phyloP scores from a whole-genome alignment of 2,329 filamentous ascomycete species.

The Tolypocladium paradoxum region DNA sequence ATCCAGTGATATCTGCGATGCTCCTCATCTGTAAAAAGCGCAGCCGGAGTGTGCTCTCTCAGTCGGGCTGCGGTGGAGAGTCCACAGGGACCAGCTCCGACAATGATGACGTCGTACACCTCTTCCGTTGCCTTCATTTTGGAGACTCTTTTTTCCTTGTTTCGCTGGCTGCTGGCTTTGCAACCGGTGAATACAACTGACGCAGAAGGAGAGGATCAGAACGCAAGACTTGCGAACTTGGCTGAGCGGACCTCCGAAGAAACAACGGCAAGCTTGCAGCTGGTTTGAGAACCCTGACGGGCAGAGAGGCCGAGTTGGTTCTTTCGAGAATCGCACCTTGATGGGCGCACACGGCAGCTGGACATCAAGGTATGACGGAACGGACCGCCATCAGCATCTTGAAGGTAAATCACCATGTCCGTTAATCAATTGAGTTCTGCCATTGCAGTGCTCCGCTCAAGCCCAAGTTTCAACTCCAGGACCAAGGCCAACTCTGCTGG shows the following conservation, averaged over 20 bases:
- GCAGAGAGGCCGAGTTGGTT: not conserved
- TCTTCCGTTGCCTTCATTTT: slow-evolving; percentile 11
- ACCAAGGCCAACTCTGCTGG: too few species aligned
- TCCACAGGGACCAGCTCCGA: slow-evolving; percentile 66
- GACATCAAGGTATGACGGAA: not conserved
- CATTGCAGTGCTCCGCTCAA: too few species aligned
- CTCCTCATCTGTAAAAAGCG: slow-evolving; percentile 75
- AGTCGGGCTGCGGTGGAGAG: slow-evolving; percentile 64
- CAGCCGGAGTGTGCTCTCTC: slow-evolving; percentile 61
- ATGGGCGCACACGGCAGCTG: not conserved
- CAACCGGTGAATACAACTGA: not conserved
- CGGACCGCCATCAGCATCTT: not conserved
- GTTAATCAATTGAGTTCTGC: too few species aligned
- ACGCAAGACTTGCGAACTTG: not conserved
- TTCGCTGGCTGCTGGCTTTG: not conserved
- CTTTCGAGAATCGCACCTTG: not conserved
- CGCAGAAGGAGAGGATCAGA: not conserved
- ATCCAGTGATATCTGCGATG: slow-evolving; percentile 76
- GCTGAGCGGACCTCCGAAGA: not conserved
- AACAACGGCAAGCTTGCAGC: too few species aligned
- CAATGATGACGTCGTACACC: slow-evolving; percentile 56
- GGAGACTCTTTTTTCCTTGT: not conserved
- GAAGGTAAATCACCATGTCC: not conserved
- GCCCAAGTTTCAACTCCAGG: too few species aligned
- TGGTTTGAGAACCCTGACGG: not conserved